A percentile compares a stretch with the other conserved stretches of the same genome.
Conservation (phyloP, 2,329 filamentous ascomycete genomes). For the Xylariaceae sp. region DNA sequence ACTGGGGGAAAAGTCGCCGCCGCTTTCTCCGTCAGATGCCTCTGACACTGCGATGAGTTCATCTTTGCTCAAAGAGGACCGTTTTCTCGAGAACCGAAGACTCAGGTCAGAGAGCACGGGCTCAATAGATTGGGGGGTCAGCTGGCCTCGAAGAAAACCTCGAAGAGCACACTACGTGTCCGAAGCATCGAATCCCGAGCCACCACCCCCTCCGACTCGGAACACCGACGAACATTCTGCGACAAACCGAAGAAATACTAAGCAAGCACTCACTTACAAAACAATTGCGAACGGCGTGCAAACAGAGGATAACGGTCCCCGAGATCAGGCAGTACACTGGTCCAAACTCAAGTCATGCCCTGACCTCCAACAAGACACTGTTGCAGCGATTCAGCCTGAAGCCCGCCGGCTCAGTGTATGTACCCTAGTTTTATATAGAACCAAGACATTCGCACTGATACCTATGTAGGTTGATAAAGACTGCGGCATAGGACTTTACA, state of each 20-base stretch:
- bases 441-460: slow-evolving; percentile 1
- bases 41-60: slow-evolving; percentile 12
- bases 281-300: background rate
- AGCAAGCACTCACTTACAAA: too few relatives aligned
- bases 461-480: slow-evolving; percentile 14
- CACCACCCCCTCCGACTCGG: too few relatives aligned
- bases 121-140: slow-evolving; percentile 28
- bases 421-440: background rate
- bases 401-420: slow-evolving; percentile 10
- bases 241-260: too few relatives aligned
- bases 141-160: slow-evolving; percentile 26
- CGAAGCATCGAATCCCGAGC: slow-evolving; percentile 20
- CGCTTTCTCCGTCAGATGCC: slow-evolving; percentile 13
- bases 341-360: slow-evolving; percentile 27
- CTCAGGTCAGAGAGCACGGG: slow-evolving; percentile 17
- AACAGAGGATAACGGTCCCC: slow-evolving; percentile 11
- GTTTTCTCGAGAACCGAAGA: slow-evolving; percentile 12
- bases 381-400: slow-evolving; percentile 1
- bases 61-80: slow-evolving; percentile 13
- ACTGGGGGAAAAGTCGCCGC: slow-evolving; percentile 12
- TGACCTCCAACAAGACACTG: slow-evolving; percentile 22
- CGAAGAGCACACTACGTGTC: slow-evolving; percentile 28
- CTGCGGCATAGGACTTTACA: slow-evolving; percentile 7
- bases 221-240: too few relatives aligned
- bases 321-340: slow-evolving; percentile 13